Percentiles rank a stretch among this genome's conserved stretches.
Evolutionary conservation across 1,139 yeast species (phyloP).

Genomic region (Kluyveromyces marxianus): DNA sequence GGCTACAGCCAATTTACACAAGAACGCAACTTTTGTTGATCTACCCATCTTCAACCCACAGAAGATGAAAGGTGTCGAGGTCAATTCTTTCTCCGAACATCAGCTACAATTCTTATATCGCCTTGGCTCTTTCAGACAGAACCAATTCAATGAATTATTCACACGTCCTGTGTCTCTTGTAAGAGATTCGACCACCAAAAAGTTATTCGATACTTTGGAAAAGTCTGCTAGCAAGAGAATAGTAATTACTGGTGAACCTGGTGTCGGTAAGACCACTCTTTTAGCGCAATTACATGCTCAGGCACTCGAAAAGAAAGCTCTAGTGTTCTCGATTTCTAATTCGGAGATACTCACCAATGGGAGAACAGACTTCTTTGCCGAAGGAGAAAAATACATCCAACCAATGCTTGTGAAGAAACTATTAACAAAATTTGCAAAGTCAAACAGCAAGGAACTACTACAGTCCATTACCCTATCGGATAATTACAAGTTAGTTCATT

Average conservation of each 20-base stretch:
- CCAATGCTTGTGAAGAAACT: conserved; percentile 70
- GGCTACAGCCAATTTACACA: conserved; percentile 21
- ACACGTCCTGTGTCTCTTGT: conserved; percentile 49
- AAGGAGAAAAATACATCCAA: conserved; percentile 56
- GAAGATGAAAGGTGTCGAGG: conserved; percentile 15
- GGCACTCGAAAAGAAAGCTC: conserved; percentile 41
- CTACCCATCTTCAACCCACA: conserved; percentile 18
- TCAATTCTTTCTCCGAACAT: conserved; percentile 17
- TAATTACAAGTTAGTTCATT: conserved; percentile 33
- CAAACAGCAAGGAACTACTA: conserved; percentile 45
- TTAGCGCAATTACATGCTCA: conserved; percentile 66
- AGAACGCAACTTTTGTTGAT: conserved; percentile 20
- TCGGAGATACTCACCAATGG: conserved; percentile 64
- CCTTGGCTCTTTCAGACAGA: conserved; percentile 53
- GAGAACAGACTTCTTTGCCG: conserved; percentile 55
- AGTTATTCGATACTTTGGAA: conserved; percentile 14
- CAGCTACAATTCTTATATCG: conserved; percentile 24
- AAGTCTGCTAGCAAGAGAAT: conserved; percentile 42
- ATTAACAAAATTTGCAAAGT: conserved; percentile 48
- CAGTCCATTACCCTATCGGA: conserved; percentile 43
- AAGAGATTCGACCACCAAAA: conserved; percentile 30
- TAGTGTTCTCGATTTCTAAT: conserved; percentile 60
- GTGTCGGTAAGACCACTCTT: conserved; percentile 74
- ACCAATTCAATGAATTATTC: conserved; percentile 59
- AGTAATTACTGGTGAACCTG: conserved; percentile 62